Evolutionary conservation across 202 grass and related monocot genomes (phyloP).

Genomic region (Musa balbisiana): DNA sequence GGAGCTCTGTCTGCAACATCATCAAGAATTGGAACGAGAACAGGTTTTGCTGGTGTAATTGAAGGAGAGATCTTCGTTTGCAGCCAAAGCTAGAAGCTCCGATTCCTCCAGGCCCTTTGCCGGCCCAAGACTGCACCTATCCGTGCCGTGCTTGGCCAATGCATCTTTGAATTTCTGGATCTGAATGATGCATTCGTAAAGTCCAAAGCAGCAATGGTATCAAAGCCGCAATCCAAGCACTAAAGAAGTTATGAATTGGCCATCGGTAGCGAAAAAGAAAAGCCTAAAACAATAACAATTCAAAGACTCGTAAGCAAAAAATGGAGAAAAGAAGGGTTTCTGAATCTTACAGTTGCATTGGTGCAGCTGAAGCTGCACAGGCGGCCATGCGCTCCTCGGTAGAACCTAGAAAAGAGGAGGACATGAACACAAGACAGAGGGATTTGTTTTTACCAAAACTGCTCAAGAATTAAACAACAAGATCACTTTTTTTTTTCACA

Average conservation of each 20-base stretch:
- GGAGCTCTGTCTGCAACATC: not conserved
- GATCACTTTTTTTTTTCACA: not conserved
- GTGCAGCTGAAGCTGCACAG: conserved; percentile 19
- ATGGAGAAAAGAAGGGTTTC: no score
- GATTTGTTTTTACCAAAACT: no score
- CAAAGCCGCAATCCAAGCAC: no score
- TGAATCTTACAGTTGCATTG: conserved; percentile 7
- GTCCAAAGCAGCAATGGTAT: not conserved
- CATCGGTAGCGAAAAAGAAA: not conserved
- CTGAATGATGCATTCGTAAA: not conserved
- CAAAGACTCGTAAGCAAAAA: not conserved
- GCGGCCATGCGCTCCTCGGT: not conserved
- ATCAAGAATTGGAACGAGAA: not conserved
- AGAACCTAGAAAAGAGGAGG: conserved; percentile 2
- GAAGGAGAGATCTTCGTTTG: conserved; percentile 1
- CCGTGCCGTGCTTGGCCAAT: conserved; percentile 3
- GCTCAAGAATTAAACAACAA: not conserved
- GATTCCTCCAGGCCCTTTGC: not conserved
- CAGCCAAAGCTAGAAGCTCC: conserved; percentile 10
- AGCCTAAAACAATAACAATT: not conserved
- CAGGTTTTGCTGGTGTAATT: not conserved
- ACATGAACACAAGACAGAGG: not conserved
- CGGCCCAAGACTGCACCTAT: conserved; percentile 4
- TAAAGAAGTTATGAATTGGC: no score
- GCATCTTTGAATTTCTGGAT: conserved; percentile 12